These are phyloP conservation scores for Hortiboletus campestris DNA, from an alignment of 768 basidiomycete genomes.

Conservation along the genomic window DNA sequence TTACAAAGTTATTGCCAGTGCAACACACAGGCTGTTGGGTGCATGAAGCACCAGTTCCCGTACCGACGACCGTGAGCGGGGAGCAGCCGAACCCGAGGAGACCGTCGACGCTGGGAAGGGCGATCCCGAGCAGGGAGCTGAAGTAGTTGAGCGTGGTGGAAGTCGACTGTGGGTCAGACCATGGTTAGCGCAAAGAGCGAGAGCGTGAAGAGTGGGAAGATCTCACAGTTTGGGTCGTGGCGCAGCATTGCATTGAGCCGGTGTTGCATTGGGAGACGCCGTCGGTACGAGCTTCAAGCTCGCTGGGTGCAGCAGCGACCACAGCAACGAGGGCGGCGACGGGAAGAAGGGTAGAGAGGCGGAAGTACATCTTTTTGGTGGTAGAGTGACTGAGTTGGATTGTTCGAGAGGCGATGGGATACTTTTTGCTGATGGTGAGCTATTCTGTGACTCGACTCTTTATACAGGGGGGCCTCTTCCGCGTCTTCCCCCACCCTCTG, in stretches of 20 bases:
- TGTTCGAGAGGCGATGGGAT: neutral
- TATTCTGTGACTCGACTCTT: neutral
- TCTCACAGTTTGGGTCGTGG: neutral
- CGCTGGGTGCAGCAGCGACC: neutral
- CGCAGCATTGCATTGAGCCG: conserved; percentile 8
- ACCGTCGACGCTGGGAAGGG: neutral
- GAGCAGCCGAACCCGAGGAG: conserved; percentile 5
- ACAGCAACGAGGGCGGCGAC: conserved; percentile 8
- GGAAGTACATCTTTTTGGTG: conserved; percentile 4
- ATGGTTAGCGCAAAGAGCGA: neutral
- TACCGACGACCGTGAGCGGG: neutral
- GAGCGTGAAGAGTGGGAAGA: no score
- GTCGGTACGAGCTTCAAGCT: conserved; percentile 1
- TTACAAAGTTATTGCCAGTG: conserved; percentile 7
- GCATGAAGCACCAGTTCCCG: neutral
- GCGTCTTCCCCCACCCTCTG: no score
- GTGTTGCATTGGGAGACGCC: conserved; percentile 3
- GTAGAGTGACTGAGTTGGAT: neutral
- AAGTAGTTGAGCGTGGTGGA: neutral
- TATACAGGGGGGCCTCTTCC: no score
- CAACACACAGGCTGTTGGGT: conserved; percentile 14
- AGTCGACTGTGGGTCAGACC: neutral
- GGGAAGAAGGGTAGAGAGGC: conserved; percentile 6
- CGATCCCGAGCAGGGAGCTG: neutral
- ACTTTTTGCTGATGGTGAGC: neutral